phyloP scores from a whole-genome alignment of 768 basidiomycete species.

The Butyriboletus loyo region DNA sequence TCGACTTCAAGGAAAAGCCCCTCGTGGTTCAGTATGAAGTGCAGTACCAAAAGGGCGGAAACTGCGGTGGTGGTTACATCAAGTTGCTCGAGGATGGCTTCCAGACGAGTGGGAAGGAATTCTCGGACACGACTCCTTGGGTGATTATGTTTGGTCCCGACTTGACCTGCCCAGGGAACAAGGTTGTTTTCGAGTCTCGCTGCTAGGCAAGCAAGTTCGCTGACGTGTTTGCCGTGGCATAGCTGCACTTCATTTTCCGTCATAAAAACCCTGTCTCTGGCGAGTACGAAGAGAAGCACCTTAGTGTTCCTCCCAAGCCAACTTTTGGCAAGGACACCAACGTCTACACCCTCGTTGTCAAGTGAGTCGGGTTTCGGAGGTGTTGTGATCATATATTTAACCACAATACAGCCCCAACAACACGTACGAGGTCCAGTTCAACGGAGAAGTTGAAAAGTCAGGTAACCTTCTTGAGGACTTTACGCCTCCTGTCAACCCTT shows the following conservation, averaged over 20 bases:
- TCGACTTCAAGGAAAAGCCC: conserved; percentile 81
- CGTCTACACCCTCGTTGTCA: conserved; percentile 90
- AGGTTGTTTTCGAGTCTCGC: conserved; percentile 45
- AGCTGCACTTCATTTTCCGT: conserved; percentile 99
- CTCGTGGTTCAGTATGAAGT: conserved; percentile 98
- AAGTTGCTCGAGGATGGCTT: conserved; percentile 94
- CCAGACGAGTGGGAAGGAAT: conserved; percentile 91
- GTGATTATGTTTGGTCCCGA: conserved; percentile 98
- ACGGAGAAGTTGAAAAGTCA: conserved; percentile 75
- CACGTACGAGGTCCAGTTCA: conserved; percentile 88
- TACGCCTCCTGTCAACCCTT: conserved; percentile 87
- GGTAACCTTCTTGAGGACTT: conserved; percentile 94
- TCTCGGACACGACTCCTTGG: conserved; percentile 92
- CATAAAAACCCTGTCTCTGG: conserved; percentile 92
- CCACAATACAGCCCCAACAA: conserved; percentile 74
- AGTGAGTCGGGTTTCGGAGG: conserved; percentile 50
- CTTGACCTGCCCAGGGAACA: conserved; percentile 87
- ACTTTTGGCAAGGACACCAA: conserved; percentile 88
- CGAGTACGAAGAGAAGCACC: conserved; percentile 96
- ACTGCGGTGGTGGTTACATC: conserved; percentile 98
- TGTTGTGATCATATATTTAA: conserved; percentile 5
- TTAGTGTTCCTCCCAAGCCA: conserved; percentile 75
- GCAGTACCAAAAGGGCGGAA: conserved; percentile 98
- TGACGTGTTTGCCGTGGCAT: conserved; percentile 4
- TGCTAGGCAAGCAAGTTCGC: background rate